Conservation (phyloP, 2,329 filamentous ascomycete genomes). For the Seiridium cupressi region DNA sequence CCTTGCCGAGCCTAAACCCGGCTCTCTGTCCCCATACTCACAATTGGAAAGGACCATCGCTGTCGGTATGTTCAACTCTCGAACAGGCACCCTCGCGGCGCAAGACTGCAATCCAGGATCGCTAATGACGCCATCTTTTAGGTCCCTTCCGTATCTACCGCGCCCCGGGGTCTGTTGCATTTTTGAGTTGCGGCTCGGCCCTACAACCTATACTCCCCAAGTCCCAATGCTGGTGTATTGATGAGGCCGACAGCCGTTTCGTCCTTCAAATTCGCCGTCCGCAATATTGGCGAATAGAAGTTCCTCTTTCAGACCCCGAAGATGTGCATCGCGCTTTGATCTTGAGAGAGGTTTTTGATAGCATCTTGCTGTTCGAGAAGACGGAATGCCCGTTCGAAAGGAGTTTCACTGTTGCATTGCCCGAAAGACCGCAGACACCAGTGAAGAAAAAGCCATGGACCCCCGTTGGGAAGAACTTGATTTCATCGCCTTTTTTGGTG, state of each 20-base stretch:
- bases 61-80: conserved; percentile 54
- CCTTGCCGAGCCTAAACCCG: conserved; percentile 30
- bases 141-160: conserved; percentile 82
- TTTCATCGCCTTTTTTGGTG: conserved; percentile 33
- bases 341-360: conserved; percentile 67
- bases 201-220: conserved; percentile 85
- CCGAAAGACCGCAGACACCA: conserved; percentile 64
- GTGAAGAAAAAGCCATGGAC: conserved; percentile 69
- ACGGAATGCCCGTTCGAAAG: conserved; percentile 84
- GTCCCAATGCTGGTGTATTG: conserved; percentile 92
- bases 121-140: conserved; percentile 20
- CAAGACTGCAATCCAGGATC: neutral
- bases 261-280: conserved; percentile 82
- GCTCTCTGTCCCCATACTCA: conserved; percentile 25
- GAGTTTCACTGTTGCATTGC: conserved; percentile 71
- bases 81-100: neutral
- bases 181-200: conserved; percentile 80
- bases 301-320: conserved; percentile 64
- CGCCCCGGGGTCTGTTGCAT: conserved; percentile 81
- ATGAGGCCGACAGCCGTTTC: conserved; percentile 76
- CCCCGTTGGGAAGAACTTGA: conserved; percentile 44
- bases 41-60: conserved; percentile 61
- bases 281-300: conserved; percentile 87
- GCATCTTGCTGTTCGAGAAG: conserved; percentile 81
- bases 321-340: conserved; percentile 63